Evolutionary conservation across 2,329 filamentous ascomycete species (phyloP).

Genomic region (Cytospora mali): DNA sequence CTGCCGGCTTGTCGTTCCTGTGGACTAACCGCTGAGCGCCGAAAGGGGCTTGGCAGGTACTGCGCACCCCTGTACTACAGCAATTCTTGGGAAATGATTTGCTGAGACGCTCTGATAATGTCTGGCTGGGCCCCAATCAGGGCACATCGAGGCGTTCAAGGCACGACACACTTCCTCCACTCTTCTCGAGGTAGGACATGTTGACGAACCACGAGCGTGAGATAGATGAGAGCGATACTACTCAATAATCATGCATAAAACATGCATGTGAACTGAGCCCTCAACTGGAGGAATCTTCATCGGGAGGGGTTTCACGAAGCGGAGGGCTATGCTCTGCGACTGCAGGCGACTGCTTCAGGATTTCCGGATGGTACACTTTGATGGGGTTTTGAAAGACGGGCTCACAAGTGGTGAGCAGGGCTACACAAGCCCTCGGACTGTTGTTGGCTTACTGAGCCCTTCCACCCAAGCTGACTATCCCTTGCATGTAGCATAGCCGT

Average conservation of each 20-base stretch:
- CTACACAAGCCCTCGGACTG: background rate
- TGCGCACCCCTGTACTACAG: constrained; percentile 17
- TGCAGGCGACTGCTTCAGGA: constrained; percentile 11
- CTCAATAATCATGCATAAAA: background rate
- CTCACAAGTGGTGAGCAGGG: background rate
- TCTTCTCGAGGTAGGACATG: constrained; percentile 12
- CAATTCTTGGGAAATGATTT: constrained; percentile 19
- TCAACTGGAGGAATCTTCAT: constrained; percentile 13
- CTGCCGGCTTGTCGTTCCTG: constrained; percentile 15
- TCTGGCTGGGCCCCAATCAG: constrained; percentile 27
- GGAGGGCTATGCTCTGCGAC: constrained; percentile 5
- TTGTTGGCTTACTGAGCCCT: constrained; percentile 5
- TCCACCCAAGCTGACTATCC: background rate
- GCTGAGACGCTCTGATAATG: background rate
- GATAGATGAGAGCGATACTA: constrained; percentile 21
- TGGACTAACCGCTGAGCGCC: constrained; percentile 15
- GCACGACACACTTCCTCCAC: constrained; percentile 20
- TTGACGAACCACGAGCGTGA: constrained; percentile 26
- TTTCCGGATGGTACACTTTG: constrained; percentile 2
- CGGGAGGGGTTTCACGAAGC: constrained; percentile 4
- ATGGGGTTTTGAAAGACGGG: background rate
- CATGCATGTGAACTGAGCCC: constrained; percentile 9
- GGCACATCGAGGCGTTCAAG: background rate
- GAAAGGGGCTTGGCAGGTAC: constrained; percentile 26
- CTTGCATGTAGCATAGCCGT: constrained; percentile 13